Evolutionary conservation across 2,329 filamentous ascomycete genomes (phyloP).

Genomic region (Raffaelea ambrosiae): DNA sequence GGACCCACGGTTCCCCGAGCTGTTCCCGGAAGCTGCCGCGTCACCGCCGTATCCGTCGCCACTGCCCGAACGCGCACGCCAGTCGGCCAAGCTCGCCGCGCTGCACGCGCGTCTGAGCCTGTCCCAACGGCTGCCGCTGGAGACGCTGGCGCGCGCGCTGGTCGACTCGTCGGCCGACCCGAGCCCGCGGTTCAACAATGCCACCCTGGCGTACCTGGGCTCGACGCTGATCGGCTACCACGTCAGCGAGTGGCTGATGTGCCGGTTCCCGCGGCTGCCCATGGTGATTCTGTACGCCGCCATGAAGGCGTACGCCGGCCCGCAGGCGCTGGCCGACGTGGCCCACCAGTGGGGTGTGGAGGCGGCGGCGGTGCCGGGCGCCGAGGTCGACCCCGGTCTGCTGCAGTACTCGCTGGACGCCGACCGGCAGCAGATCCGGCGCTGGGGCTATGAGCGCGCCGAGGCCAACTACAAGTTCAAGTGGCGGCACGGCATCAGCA

Average conservation of each 20-base stretch:
- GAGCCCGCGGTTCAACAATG: slow-evolving; percentile 79
- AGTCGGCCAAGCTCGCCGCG: slow-evolving; percentile 83
- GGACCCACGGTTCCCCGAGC: slow-evolving; percentile 12
- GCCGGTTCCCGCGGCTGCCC: slow-evolving; percentile 83
- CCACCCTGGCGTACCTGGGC: slow-evolving; percentile 71
- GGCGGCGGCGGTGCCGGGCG: slow-evolving; percentile 72
- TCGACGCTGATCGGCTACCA: slow-evolving; percentile 81
- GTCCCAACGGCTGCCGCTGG: slow-evolving; percentile 69
- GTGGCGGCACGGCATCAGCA: slow-evolving; percentile 64
- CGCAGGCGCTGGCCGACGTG: slow-evolving; percentile 63
- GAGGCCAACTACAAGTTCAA: slow-evolving; percentile 40
- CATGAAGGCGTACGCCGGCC: slow-evolving; percentile 75
- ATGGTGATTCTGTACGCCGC: slow-evolving; percentile 81
- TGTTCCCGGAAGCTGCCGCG: slow-evolving; percentile 21
- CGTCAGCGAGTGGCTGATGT: slow-evolving; percentile 77
- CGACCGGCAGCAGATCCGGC: slow-evolving; percentile 34
- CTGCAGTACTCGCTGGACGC: slow-evolving; percentile 63
- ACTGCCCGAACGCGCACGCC: slow-evolving; percentile 53
- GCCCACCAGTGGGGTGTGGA: slow-evolving; percentile 89
- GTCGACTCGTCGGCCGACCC: slow-evolving; percentile 78
- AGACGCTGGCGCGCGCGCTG: slow-evolving; percentile 79
- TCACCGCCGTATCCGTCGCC: slow-evolving; percentile 55
- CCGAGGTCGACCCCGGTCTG: slow-evolving; percentile 84
- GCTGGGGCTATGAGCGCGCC: slow-evolving; percentile 42
- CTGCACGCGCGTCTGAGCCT: slow-evolving; percentile 84